Base-by-base conservation (phyloP, 208 protist species). In the Leishmania tarentolae region DNA sequence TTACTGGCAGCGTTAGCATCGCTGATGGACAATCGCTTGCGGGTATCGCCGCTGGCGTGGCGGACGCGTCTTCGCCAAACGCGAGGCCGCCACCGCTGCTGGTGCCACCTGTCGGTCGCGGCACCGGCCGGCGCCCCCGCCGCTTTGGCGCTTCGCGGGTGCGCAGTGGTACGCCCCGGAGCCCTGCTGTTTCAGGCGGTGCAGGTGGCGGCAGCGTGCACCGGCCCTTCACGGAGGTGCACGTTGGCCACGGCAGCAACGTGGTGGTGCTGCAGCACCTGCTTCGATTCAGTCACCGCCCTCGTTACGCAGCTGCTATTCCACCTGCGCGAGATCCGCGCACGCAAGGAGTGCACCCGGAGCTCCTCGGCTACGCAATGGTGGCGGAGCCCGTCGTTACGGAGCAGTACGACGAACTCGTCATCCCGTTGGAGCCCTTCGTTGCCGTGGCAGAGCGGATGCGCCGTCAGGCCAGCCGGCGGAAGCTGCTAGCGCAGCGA, bases 331-430 rank as follows among this genome's bases (percentile, higher is more conserved):
- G 83, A 15, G 86, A 86, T 65, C 85, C 61, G 66, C 88, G 76
- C 73, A 86, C 75, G 66, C 85, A 84, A n/a, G 84, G 66, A 21
- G 21, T 59, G 24, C 69, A 75, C 31, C 80, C 78, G 28, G 89
- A 95, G 87, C 85, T 91, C 63, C 57, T 93, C 40, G 93, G 93
- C 68, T 97, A 97, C 84, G 87, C 85, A 31, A 82, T 95, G 69
- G 92, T 97, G 57, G 79, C 86, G 0, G 86, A 89, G 52, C 93
- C 93, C 2, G 91, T 95, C 44, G 90, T 97, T 40, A 95, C 93
- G 70, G 92, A 97, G 87, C 83, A 89, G 40, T 97, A 97, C 76
- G 93, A 97, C 63, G 93, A 97, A 68, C 79, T 97, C 63, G 87
- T 95, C 13, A 87, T 97, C 24, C 93, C 93, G 6, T 70, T 91